These are phyloP conservation scores for Boletales sp. DNA, from an alignment of 768 basidiomycete genomes.

Conservation along the genomic window DNA sequence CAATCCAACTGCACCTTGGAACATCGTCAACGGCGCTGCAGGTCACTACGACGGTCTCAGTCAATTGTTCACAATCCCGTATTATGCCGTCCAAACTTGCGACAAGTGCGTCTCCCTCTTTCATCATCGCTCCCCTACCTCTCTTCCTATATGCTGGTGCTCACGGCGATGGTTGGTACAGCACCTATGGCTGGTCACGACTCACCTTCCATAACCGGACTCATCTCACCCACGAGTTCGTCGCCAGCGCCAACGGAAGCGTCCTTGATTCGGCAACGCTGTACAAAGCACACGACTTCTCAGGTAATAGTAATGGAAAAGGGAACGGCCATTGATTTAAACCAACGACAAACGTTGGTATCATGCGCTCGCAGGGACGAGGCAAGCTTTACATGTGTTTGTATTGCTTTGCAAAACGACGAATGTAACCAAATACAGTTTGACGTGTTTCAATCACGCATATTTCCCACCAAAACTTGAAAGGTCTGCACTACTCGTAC, in stretches of 20 bases:
- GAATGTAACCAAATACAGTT: too few relatives aligned
- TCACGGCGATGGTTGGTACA: not conserved
- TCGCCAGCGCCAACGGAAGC: constrained; percentile 27
- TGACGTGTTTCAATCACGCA: too few relatives aligned
- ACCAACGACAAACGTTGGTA: too few relatives aligned
- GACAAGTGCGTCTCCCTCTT: constrained; percentile 11
- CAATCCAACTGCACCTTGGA: constrained; percentile 25
- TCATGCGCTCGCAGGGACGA: too few relatives aligned
- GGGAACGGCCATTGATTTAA: too few relatives aligned
- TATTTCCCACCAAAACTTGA: too few relatives aligned
- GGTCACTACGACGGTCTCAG: constrained; percentile 28
- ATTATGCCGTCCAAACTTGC: constrained; percentile 4
- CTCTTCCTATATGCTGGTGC: not conserved
- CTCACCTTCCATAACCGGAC: constrained; percentile 29
- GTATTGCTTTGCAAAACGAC: too few relatives aligned
- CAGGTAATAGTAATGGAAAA: too few relatives aligned
- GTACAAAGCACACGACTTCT: constrained; percentile 21
- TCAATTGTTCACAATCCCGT: not conserved
- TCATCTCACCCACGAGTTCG: constrained; percentile 28
- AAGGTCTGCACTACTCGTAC: too few relatives aligned
- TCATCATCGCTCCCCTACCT: too few relatives aligned
- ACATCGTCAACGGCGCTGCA: constrained; percentile 24
- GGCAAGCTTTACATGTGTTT: too few relatives aligned
- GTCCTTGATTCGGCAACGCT: constrained; percentile 22
- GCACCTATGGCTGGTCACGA: constrained; percentile 29